Percentiles rank a stretch among this genome's conserved stretches.
These are phyloP conservation scores for Debaryomyces singareniensis DNA, from an alignment of 1,139 yeast species.

Conservation along the genomic window DNA sequence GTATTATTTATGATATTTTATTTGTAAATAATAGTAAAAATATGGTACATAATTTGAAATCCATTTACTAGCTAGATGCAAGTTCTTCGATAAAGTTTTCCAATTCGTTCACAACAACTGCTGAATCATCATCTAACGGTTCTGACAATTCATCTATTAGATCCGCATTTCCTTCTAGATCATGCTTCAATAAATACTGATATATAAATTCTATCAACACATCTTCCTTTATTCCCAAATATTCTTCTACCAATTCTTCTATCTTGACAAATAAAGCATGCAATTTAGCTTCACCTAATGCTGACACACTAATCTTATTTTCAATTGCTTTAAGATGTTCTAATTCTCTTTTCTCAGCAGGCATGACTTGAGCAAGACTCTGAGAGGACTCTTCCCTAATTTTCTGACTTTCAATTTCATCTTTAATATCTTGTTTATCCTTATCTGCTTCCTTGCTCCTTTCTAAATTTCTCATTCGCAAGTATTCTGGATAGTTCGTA, in stretches of 20 bases:
- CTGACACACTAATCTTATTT: slow-evolving; percentile 6
- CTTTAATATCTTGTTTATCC: slow-evolving; percentile 25
- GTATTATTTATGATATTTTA: not conserved
- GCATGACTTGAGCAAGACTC: slow-evolving; percentile 1
- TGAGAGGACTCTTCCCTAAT: not conserved
- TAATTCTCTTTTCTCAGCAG: slow-evolving; percentile 1
- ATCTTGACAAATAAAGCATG: slow-evolving; percentile 25
- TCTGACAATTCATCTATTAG: slow-evolving; percentile 42
- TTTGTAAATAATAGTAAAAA: not conserved
- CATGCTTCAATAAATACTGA: slow-evolving; percentile 27
- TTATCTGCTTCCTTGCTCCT: slow-evolving; percentile 27
- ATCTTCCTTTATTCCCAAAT: slow-evolving; percentile 47
- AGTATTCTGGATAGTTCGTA: slow-evolving; percentile 32
- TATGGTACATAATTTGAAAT: not conserved
- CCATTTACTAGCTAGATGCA: not conserved
- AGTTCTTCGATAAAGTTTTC: slow-evolving; percentile 15
- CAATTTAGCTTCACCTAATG: slow-evolving; percentile 11
- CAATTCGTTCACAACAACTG: slow-evolving; percentile 33
- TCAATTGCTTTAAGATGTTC: not conserved
- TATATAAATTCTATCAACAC: slow-evolving; percentile 39
- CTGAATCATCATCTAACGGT: slow-evolving; percentile 52
- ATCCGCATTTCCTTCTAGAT: slow-evolving; percentile 19
- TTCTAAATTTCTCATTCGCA: slow-evolving; percentile 24
- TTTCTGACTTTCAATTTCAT: slow-evolving; percentile 10
- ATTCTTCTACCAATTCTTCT: slow-evolving; percentile 41